Base-by-base conservation (phyloP, 257 asterid species). In the Lycium ferocissimum region DNA sequence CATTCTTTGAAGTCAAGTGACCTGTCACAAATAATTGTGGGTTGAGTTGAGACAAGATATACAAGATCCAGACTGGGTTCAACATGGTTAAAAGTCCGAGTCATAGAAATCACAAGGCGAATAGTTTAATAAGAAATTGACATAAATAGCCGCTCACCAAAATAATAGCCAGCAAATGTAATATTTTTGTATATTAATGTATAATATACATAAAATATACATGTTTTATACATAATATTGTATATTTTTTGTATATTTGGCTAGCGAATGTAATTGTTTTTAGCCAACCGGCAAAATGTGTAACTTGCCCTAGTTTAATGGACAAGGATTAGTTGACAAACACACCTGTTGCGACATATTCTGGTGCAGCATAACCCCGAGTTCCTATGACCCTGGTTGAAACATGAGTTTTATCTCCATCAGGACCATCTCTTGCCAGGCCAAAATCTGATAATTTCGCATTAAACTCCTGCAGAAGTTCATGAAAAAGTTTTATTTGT, bases 361-460 rank as follows among this genome's bases (percentile, higher is more conserved):
- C 96, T 0, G 97, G 97, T 37, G 97, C 97, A 40, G 97, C 96
- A 83, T 93, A 93, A 9, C 97, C 97, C 83, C 80, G 86, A 51
- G 96, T 93, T n/a, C 97, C 97, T 3, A 93, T 87, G 15, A 92
- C 91, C 86, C 95, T 86, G 20, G 97, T 93, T 35, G 97, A 93
- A 47, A 93, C 97, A 80, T 93, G 97, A 38, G 95, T 93, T 81
- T 88, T 86, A 84, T 93, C 95, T 59, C 96, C 97, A 43, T 84
- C 88, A 3, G 96, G 97, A 49, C 95, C 96, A 58, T 91, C 92
- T 80, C 97, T 90, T 26, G 94, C 97, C 7, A 93, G 94, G 69
- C 97, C 96, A 54, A 93, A 93, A 86, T 93, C 97, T 15, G 94
- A 89, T 20, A 93, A 94, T 80, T 92, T 93, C 12, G 97, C 97